Base-by-base conservation (phyloP, 148 eudicot species). In the Rheum nobile region DNA sequence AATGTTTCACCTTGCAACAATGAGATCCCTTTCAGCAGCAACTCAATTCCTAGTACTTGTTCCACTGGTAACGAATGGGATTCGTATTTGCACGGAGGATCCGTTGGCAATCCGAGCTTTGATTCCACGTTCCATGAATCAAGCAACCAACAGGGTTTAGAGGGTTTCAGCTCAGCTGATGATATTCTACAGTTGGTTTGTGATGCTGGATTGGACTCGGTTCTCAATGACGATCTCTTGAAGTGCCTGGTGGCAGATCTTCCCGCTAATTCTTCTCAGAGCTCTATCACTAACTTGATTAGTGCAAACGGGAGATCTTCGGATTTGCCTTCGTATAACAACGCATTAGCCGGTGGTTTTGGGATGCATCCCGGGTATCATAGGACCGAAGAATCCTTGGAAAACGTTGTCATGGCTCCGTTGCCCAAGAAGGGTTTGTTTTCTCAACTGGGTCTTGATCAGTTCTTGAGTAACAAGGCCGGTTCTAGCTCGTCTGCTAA, bases 381-480 rank as follows among this genome's bases (percentile, higher is more conserved):
- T 54, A 76, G 59, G 50, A 26, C 68, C 29, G 81, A 44, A 52
- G 77, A 72, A 26, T 72, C 75, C n/a, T 70, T 76, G 71, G 78
- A 75, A 61, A 83, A 83, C 57, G 75, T 84, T 61, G 16, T 39
- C 22, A 59, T 80, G 63, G 38, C 46, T 59, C 80, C 75, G 37
- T 80, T 86, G 37, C 80, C 83, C 0, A 72, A 75, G 24, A 89
- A 82, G 76, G 86, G 84, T 32, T 77, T 89, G 63, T 89, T 90
- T 83, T 86, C 91, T 54, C 85, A 89, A 77, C 75, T 89, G 76
- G 96, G 96, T 74, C 80, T 93, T 3, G 87, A 86, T 46, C 82
- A 84, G 74, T 76, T 83, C 71, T 79, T 89, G 54, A 85, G 83
- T 29, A 71, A 43, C 50, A 71, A 29, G 39, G 34, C 76, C 11